Conservation (phyloP, 345 rosid genomes). For the Acer saccharum region DNA sequence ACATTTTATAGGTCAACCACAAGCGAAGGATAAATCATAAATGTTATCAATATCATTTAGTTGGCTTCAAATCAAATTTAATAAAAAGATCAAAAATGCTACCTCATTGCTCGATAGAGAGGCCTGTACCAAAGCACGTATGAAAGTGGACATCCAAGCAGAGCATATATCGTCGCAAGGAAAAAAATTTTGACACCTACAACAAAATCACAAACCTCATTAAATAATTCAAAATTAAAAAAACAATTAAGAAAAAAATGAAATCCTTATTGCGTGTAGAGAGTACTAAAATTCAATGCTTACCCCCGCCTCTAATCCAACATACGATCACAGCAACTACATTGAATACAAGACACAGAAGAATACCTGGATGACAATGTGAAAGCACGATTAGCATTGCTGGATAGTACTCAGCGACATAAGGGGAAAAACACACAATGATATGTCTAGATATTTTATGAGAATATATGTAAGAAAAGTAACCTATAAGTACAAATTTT, state of each 20-base stretch:
- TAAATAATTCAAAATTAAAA: slow-evolving; percentile 19
- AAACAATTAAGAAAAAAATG: slow-evolving; percentile 12
- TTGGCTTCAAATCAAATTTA: not conserved
- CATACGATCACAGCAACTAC: slow-evolving; percentile 77
- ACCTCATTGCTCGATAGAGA: slow-evolving; percentile 96
- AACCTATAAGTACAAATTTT: not conserved
- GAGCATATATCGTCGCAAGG: slow-evolving; percentile 82
- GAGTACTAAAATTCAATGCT: slow-evolving; percentile 23
- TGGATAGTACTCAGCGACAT: not conserved
- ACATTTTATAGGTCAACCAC: not conserved
- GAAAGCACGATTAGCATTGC: not conserved
- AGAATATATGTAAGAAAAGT: not conserved
- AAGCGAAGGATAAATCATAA: not conserved
- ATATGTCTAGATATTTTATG: not conserved
- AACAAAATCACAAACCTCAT: slow-evolving; percentile 22
- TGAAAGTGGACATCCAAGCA: slow-evolving; percentile 86
- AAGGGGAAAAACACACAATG: not conserved
- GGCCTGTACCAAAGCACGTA: slow-evolving; percentile 98
- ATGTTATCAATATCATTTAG: not conserved
- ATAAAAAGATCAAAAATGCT: slow-evolving; percentile 18
- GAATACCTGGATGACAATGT: slow-evolving; percentile 59
- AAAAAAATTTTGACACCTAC: slow-evolving; percentile 90
- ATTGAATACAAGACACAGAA: slow-evolving; percentile 83
- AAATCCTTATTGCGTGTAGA: not conserved
- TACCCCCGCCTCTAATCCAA: slow-evolving; percentile 97